Evolutionary conservation across 768 basidiomycete genomes (phyloP), one percentile per base, ranked within the genome.

Genomic region (Russula brevipes): DNA sequence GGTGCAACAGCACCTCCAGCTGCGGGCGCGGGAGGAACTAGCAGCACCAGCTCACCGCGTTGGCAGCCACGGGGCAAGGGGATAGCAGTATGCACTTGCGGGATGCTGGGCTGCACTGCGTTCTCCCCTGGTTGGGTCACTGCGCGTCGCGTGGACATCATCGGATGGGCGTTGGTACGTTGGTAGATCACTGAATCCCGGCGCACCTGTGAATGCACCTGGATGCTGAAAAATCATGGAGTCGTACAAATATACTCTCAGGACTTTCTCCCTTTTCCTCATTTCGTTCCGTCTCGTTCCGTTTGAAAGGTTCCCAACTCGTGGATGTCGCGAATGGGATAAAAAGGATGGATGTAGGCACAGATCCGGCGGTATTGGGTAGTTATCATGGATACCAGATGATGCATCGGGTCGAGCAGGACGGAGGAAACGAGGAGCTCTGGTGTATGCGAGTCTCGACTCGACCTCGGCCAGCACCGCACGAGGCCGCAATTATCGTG

Each of bases 141-240:
- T 66, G 30, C 24, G 24, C 24, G 24, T 24, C 35, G 36, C 3
- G 11, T 31, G 35, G 35, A 6, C 6, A 9, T 49, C 11, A 59
- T 58, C 45, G 5, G 41, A 47, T 35, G 33, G 19, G 11, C 16
- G 35, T 12, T 24, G 1, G 31, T n/a, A 12, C 16, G 35, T 12
- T 24, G 1, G 31, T n/a, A 12, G 42, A 39, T 2, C 8, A 51
- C 3, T n/a, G 4, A 11, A 60, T 14, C 14, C 58, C 17, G 1
- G 19, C 62, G 14, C 35, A 66, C 65, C 56, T 59, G 65, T 14
- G 30, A 45, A 45, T 31, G 62, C 53, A 41, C 57, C 53, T 1
- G 65, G 65, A 54, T 66, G 59, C 47, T 66, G 65, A 30, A 64
- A 38, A 11, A 66, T 52, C 62, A 66, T 59, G 65, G 65, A 16